phyloP scores from a whole-genome alignment of 495 filamentous ascomycete genomes.

The Articulospora tetracladia region DNA sequence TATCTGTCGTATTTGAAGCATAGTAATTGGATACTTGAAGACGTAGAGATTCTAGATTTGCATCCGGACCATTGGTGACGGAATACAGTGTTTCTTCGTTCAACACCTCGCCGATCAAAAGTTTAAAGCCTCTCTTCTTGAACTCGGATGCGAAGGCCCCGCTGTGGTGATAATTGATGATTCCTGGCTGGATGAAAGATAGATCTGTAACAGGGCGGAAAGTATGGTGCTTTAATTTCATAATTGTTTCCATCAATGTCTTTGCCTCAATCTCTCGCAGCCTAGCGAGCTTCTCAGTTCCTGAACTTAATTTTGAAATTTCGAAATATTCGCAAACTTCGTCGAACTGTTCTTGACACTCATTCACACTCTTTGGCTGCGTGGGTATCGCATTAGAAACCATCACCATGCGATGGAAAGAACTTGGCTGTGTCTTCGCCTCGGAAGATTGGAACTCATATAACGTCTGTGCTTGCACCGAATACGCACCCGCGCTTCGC shows the following conservation, averaged over 20 bases:
- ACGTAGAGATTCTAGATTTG: not conserved
- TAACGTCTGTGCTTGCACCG: not conserved
- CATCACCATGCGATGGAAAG: slow-evolving; percentile 1
- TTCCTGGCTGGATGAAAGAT: slow-evolving; percentile 1
- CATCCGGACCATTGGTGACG: slow-evolving; percentile 1
- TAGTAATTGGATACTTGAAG: slow-evolving; percentile 5
- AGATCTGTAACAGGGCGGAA: not conserved
- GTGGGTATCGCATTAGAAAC: slow-evolving; percentile 6
- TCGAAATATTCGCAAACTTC: slow-evolving; percentile 4
- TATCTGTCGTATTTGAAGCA: slow-evolving; percentile 2
- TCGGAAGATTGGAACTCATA: not conserved
- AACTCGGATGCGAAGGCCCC: slow-evolving; percentile 8
- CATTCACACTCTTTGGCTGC: not conserved
- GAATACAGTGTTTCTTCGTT: slow-evolving; percentile 3
- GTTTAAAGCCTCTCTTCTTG: not conserved
- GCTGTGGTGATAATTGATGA: not conserved
- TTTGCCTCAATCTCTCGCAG: slow-evolving; percentile 2
- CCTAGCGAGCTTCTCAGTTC: not conserved
- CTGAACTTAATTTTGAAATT: not conserved
- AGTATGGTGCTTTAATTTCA: slow-evolving; percentile 4
- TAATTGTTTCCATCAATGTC: not conserved
- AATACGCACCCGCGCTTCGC: slow-evolving; percentile 40
- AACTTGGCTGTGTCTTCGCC: not conserved
- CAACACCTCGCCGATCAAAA: slow-evolving; percentile 5
- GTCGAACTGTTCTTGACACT: slow-evolving; percentile 3